These are phyloP conservation scores for Chaetomium fimeti DNA, from an alignment of 495 filamentous ascomycete genomes.

Conservation along the genomic window DNA sequence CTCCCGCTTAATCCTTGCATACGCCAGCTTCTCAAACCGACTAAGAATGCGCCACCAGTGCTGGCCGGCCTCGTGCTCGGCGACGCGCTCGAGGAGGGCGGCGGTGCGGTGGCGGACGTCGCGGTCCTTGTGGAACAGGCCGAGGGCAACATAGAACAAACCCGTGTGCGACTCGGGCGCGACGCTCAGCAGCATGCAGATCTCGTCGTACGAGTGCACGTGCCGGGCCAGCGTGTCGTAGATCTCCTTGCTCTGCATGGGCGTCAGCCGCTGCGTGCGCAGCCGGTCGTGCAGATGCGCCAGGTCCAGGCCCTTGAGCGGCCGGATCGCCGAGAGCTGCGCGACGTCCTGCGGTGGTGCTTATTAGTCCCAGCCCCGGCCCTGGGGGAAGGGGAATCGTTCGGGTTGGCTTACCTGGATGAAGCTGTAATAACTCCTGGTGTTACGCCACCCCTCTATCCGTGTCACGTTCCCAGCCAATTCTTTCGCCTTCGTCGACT, in stretches of 20 bases:
- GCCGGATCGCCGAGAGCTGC: constrained; percentile 62
- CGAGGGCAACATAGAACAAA: constrained; percentile 86
- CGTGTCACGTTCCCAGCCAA: constrained; percentile 83
- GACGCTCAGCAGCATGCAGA: constrained; percentile 82
- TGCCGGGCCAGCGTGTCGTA: constrained; percentile 76
- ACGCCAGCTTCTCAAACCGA: constrained; percentile 83
- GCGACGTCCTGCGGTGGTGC: constrained; percentile 54
- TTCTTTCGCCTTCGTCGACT: constrained; percentile 74
- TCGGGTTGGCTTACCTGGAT: constrained; percentile 61
- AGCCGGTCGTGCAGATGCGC: constrained; percentile 90
- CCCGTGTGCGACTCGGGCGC: constrained; percentile 85
- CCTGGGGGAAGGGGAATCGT: background rate
- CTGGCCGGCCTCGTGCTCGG: constrained; percentile 81
- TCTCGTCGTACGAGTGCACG: constrained; percentile 79
- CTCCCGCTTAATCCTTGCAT: constrained; percentile 65
- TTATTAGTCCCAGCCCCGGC: constrained; percentile 3
- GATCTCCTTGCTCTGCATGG: constrained; percentile 69
- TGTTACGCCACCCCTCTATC: constrained; percentile 95
- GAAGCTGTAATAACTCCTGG: constrained; percentile 90
- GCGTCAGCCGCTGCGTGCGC: constrained; percentile 69
- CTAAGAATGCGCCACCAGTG: constrained; percentile 90
- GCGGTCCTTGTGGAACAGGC: constrained; percentile 85
- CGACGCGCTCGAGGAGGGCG: constrained; percentile 77
- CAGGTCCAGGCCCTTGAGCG: constrained; percentile 80
- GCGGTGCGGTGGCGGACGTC: constrained; percentile 76